Evolutionary conservation across 1,284 basidiomycete genomes (phyloP).

Genomic region (Papiliotrema laurentii): DNA sequence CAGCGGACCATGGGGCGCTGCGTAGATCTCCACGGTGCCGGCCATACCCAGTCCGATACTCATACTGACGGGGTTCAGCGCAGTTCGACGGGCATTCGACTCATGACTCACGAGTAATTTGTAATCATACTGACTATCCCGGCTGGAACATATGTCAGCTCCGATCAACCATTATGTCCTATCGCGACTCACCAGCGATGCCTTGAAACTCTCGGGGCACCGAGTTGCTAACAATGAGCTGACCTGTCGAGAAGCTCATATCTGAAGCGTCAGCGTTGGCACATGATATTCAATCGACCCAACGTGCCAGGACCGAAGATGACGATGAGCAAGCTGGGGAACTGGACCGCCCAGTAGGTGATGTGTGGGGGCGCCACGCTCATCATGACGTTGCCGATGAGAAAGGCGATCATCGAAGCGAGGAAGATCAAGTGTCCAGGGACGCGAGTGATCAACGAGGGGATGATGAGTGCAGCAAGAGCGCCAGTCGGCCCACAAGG

Average conservation of each 20-base stretch:
- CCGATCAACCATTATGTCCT: neutral
- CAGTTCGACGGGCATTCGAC: no score
- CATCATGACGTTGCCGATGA: constrained; percentile 20
- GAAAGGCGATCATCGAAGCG: constrained; percentile 25
- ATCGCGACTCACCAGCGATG: constrained; percentile 16
- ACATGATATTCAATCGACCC: no score
- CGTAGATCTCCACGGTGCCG: constrained; percentile 17
- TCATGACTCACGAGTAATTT: constrained; percentile 1
- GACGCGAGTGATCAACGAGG: constrained; percentile 20
- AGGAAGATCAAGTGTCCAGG: constrained; percentile 24
- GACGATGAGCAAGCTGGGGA: constrained; percentile 12
- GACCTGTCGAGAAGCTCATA: constrained; percentile 20
- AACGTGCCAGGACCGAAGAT: constrained; percentile 16
- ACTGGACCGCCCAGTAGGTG: constrained; percentile 23
- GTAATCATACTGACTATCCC: constrained; percentile 3
- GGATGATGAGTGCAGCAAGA: constrained; percentile 20
- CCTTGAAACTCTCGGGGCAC: constrained; percentile 20
- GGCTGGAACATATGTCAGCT: neutral
- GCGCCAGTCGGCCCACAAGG: constrained; percentile 18
- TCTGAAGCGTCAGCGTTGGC: constrained; percentile 8
- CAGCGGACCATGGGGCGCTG: neutral
- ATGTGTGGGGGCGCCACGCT: constrained; percentile 12
- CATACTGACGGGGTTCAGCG: neutral
- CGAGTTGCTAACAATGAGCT: constrained; percentile 23
- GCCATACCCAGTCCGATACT: constrained; percentile 18